Evolutionary conservation across 1,139 yeast genomes (phyloP).

Genomic region (Oligophagozyma castellii): DNA sequence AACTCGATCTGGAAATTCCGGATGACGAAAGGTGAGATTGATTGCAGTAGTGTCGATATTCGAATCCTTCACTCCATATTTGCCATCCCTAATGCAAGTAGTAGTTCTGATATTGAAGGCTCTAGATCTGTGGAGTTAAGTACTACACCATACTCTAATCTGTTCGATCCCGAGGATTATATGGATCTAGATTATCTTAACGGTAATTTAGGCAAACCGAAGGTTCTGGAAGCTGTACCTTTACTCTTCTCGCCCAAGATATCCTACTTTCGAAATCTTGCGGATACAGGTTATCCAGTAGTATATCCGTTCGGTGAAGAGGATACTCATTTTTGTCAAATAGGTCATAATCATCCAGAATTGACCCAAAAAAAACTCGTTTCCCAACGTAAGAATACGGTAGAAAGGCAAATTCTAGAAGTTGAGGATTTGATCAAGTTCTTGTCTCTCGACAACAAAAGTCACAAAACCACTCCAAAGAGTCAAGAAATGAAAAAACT

Average conservation of each 20-base stretch:
- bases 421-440: conserved; percentile 4
- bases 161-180: conserved; percentile 59
- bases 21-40: conserved; percentile 66
- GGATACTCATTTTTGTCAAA: conserved; percentile 48
- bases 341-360: conserved; percentile 45
- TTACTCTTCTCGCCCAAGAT: conserved; percentile 61
- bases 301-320: conserved; percentile 58
- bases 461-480: conserved; percentile 5
- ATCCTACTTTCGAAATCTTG: conserved; percentile 59
- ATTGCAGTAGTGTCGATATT: conserved; percentile 58
- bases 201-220: conserved; percentile 37
- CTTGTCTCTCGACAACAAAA: no score
- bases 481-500: conserved; percentile 16
- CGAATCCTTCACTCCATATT: conserved; percentile 55
- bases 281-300: conserved; percentile 36
- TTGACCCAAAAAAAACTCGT: conserved; percentile 36
- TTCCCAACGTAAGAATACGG: conserved; percentile 27
- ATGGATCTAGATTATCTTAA: conserved; percentile 52
- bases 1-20: conserved; percentile 44
- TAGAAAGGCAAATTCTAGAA: conserved; percentile 27
- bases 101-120: neutral
- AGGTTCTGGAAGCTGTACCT: conserved; percentile 44
- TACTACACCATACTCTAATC: conserved; percentile 22
- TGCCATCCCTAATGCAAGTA: conserved; percentile 29
- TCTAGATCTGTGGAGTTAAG: neutral